Conservation (phyloP, 768 basidiomycete genomes). For the Dioszegia hungarica region DNA sequence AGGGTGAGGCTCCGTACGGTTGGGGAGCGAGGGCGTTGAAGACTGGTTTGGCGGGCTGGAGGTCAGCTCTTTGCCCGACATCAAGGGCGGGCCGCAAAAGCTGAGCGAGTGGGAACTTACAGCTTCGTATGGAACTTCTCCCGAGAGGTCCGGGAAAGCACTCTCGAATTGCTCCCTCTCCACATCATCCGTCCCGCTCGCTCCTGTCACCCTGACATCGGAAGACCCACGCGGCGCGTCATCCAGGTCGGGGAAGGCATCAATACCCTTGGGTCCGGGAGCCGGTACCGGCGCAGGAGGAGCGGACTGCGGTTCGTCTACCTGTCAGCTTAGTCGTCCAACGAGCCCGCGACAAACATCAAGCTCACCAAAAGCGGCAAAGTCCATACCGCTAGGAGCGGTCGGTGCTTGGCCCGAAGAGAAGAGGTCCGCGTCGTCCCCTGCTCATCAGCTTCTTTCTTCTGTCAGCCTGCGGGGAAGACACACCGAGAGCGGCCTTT, state of each 20-base stretch:
- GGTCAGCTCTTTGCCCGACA: neutral
- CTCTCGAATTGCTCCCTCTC: conserved; percentile 46
- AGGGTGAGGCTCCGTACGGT: conserved; percentile 46
- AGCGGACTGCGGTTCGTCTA: conserved; percentile 7
- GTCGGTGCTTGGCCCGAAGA: conserved; percentile 32
- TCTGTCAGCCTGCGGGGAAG: neutral
- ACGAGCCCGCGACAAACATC: neutral
- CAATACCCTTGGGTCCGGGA: conserved; percentile 26
- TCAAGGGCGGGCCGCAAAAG: neutral
- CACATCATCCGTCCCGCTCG: conserved; percentile 34
- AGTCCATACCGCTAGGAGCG: conserved; percentile 35
- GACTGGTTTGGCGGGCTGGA: conserved; percentile 35
- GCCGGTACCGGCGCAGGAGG: conserved; percentile 15
- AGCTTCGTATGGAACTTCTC: conserved; percentile 37
- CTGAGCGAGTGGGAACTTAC: conserved; percentile 17
- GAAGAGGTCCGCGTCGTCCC: conserved; percentile 48
- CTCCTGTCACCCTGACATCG: conserved; percentile 43
- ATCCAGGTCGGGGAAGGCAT: conserved; percentile 31
- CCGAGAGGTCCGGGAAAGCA: conserved; percentile 43
- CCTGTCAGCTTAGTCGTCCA: neutral
- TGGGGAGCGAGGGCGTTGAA: conserved; percentile 41
- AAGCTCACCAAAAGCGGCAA: conserved; percentile 37
- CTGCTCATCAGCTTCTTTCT: conserved; percentile 17
- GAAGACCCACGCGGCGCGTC: conserved; percentile 14
- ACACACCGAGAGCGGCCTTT: conserved; percentile 45